Conservation (phyloP, 257 asterid genomes). For the Rehmannia glutinosa region DNA sequence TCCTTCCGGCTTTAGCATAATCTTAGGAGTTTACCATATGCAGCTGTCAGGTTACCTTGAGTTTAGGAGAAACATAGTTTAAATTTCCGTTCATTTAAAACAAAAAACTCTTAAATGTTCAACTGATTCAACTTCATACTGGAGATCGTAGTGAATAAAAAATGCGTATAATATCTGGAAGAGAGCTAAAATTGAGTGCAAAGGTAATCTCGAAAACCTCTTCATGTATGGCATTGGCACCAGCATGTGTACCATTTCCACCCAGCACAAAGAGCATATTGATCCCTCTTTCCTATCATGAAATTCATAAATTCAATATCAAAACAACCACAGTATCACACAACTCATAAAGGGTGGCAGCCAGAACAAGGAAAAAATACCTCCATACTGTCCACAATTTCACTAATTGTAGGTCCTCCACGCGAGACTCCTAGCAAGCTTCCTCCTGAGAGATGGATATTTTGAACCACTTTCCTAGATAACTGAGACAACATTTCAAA, state of each 20-base stretch:
- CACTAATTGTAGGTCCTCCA: conserved; percentile 81
- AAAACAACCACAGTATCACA: conserved; percentile 21
- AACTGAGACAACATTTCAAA: conserved; percentile 40
- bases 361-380: conserved; percentile 30
- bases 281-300: conserved; percentile 81
- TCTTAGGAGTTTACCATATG: background rate
- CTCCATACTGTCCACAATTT: conserved; percentile 87
- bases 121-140: background rate
- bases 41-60: background rate
- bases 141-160: background rate
- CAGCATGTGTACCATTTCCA: conserved; percentile 99
- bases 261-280: conserved; percentile 96
- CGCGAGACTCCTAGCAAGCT: conserved; percentile 98
- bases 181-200: conserved; percentile 1
- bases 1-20: background rate
- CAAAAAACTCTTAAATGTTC: background rate
- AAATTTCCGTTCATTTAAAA: background rate
- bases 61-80: background rate
- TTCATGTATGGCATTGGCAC: conserved; percentile 91
- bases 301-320: conserved; percentile 21
- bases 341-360: conserved; percentile 16
- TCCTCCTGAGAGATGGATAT: conserved; percentile 95
- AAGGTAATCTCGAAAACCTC: conserved; percentile 52
- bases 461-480: conserved; percentile 88
- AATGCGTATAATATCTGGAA: background rate